Evolutionary conservation across 2,329 filamentous ascomycete species (phyloP), one percentile per base, ranked within the genome.

Genomic region (Paecilomyces sp.): DNA sequence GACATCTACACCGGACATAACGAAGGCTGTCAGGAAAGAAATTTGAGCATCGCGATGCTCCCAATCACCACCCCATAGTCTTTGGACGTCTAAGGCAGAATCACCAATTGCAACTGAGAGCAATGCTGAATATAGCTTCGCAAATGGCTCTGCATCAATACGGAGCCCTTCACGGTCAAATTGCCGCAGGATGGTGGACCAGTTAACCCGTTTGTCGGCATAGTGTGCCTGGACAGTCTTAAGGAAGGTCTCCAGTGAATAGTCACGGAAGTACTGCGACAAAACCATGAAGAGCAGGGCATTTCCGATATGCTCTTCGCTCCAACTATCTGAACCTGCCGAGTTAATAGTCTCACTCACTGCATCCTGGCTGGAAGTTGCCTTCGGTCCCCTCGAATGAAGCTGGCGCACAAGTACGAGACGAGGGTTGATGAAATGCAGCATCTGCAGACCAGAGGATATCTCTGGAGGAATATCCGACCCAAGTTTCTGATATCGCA

Each of bases 1-100:
- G 2, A 91, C 89, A 72, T 97, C 92, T 28, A 96, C 82, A 12
- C 84, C 85, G 59, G 92, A 83, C 3, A 89, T 90, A 24, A 93
- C 82, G 72, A 93, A 97, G 18, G 92, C 92, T 63, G 89, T 88
- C 58, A 97, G 85, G 72, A 97, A 97, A n/a, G 92, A 95, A 36
- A 99, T 79, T 65, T 97, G 93, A 0, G 94, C 91, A 63, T 96
- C 87, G 13, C 89, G 85, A 65, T 95, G 85, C 63, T 88, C 86
- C 93, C 95, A 99, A 62, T 85, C 68, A 7, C 92, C 92, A 60
- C 92, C 92, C 92, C 94, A 97, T 24, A 99, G 80, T 47, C 83
- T 83, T 72, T 97, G 92, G 53, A 99, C 88, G 70, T 97, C 91
- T 66, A 97, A 86, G 28, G 79, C 79, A 15, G 83, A 78, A 55